These are phyloP conservation scores for Zychaea mexicana DNA, from an alignment of 371 early-diverging fungal species.

Conservation along the genomic window DNA sequence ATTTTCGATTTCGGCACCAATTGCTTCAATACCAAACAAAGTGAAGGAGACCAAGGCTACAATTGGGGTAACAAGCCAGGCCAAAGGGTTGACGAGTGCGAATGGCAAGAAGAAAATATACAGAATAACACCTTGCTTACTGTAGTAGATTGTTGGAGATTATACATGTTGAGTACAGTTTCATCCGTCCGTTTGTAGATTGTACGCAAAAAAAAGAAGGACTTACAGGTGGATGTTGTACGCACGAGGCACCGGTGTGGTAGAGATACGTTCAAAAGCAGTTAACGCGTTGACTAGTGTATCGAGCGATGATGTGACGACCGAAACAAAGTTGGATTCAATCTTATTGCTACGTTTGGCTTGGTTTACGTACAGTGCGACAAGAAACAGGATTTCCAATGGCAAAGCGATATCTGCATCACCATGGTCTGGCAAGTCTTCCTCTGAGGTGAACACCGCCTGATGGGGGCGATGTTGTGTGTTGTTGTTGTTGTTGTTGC, in stretches of 20 bases:
- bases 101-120: conserved; percentile 75
- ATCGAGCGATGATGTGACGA: conserved; percentile 46
- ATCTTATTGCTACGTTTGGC: conserved; percentile 48
- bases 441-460: conserved; percentile 28
- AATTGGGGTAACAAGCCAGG: conserved; percentile 61
- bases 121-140: conserved; percentile 70
- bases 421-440: conserved; percentile 42
- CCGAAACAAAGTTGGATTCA: conserved; percentile 52
- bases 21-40: conserved; percentile 75
- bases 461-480: conserved; percentile 20
- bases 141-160: too few relatives aligned
- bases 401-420: conserved; percentile 59
- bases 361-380: conserved; percentile 55
- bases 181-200: too few relatives aligned
- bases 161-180: too few relatives aligned
- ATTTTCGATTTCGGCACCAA: conserved; percentile 53
- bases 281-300: conserved; percentile 67
- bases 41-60: conserved; percentile 69
- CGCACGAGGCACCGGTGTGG: conserved; percentile 80
- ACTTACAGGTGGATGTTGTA: conserved; percentile 74
- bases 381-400: conserved; percentile 56
- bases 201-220: neutral
- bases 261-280: conserved; percentile 73
- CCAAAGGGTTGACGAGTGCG: conserved; percentile 58
- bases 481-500: too few relatives aligned